Base-by-base conservation (phyloP, 1,284 basidiomycete genomes). In the Caloboletus firmus region DNA sequence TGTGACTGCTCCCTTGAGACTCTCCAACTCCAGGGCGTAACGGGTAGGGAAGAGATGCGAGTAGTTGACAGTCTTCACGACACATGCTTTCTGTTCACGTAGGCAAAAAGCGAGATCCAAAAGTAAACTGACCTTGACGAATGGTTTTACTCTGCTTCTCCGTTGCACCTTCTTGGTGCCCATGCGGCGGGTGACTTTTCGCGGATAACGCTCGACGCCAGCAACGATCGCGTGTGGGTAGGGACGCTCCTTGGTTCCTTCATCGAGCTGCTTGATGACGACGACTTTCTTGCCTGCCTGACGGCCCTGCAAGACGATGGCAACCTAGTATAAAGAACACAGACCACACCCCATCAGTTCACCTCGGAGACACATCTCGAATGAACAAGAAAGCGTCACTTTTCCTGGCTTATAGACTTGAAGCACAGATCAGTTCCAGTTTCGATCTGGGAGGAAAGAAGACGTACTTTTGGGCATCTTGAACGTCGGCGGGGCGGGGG, bases 361-460 rank as follows among this genome's bases (percentile, higher is more conserved):
- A 39, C 41, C 13, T 40, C 32, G 30, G 3, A 12, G n/a, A 10
- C 12, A 24, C n/a, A 3, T 49, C 56, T 55, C 34, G 49, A 35
- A 18, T 7, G 11, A 20, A 34, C 5, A 7, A 43, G 20, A 36
- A 50, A 35, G 24, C 36, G 54, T 65, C 71, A 95, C 95, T 87
- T 98, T 98, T 79, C 95, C 95, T 76, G 95, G 91, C 83, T 98
- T 97, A 88, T 93, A 95, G 74, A 94, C 92, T 94, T 24, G 15
- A 55, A 50, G 17, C 8, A 5, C 30, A 54, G 24, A 58, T 79
- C 52, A 79, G 68, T 54, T 57, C 53, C 7, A 4, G 17, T 13
- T 20, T 22, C 64, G 18, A 44, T 45, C 36, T 6, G 9, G 11
- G 24, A 15, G n/a, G 30, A 20, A 49, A 10, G 26, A 15, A 20